Evolutionary conservation across 805 yeast genomes (phyloP).

Genomic region (Scheffersomyces lignosus): DNA sequence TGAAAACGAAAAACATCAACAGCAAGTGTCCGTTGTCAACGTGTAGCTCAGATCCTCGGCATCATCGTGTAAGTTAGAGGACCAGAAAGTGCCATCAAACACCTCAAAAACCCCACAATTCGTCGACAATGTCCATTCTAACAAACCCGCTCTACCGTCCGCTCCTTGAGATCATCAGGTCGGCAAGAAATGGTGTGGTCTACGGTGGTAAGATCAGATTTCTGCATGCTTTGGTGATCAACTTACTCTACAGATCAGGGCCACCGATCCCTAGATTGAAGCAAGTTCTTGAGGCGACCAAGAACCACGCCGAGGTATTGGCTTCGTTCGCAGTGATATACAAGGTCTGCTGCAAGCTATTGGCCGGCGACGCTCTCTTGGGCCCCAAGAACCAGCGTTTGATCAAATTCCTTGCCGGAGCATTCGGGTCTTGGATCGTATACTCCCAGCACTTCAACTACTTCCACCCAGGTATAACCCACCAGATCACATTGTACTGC

Average conservation of each 20-base stretch:
- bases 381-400: conserved; percentile 29
- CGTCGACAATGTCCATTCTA: conserved; percentile 14
- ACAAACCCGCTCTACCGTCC: conserved; percentile 23
- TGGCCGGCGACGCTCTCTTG: conserved; percentile 31
- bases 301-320: conserved; percentile 54
- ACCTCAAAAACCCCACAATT: no score
- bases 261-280: conserved; percentile 45
- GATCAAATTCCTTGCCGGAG: conserved; percentile 39
- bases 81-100: no score
- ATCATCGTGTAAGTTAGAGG: no score
- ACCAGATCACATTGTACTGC: conserved; percentile 73
- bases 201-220: conserved; percentile 65
- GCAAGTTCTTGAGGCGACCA: conserved; percentile 52
- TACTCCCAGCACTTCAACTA: conserved; percentile 45
- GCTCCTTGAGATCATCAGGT: conserved; percentile 35
- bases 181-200: conserved; percentile 50
- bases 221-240: conserved; percentile 64
- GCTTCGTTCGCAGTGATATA: conserved; percentile 58
- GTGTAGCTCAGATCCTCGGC: no score
- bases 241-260: conserved; percentile 54
- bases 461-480: conserved; percentile 55
- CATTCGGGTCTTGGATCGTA: conserved; percentile 43
- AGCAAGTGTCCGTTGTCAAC: no score
- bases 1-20: no score
- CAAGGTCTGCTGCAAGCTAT: conserved; percentile 36